Base-by-base conservation (phyloP, 2,329 filamentous ascomycete species). In the Phaeomoniella chlamydospora region DNA sequence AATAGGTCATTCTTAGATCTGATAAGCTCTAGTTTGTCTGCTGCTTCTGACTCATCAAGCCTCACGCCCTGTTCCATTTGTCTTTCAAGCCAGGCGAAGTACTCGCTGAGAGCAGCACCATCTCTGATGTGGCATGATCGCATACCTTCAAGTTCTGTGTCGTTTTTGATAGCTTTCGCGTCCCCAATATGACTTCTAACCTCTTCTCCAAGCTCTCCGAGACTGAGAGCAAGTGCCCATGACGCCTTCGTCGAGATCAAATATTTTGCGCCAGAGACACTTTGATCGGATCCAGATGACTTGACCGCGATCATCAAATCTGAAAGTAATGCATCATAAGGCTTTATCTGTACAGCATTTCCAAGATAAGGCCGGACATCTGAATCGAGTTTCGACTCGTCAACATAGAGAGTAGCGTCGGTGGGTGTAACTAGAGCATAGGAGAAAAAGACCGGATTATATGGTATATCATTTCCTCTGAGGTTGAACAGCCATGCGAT, bases 401-500 rank as follows among this genome's bases (percentile, higher is more conserved):
- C 81, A 39, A 96, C 66, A 51, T 94, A 98, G 4, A 98, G 68
- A 1, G 77, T 86, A 15, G 80, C 83, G 2, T 74, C 66, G 9
- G 58, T 77, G 2, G 77, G 74, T 2, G 90, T 96, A 43, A 98
- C 65, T 30, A 90, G 72, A 31, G 88, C 88, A 51, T 96, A 98
- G 12, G 88, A 90, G 61, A 96, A 96, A 66, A 98, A 96, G 34
- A 98, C 90, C 0, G 90, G 90, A 53, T 98, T 98, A 64, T 90
- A 98, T 0, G 86, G 84, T 45, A 98, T 96, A 54, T 96, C 90
- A 55, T 72, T 90, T 48, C 90, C 90, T 47, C 90, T 77, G 34
- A 98, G 64, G 59, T 98, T 98, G 65, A 94, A 94, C n/a, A 98
- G 69, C 90, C 90, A 98, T 9, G 90, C 90, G 48, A 94, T 76